Evolutionary conservation across 2,329 filamentous ascomycete species (phyloP).

Genomic region (Mariannaea sp.): DNA sequence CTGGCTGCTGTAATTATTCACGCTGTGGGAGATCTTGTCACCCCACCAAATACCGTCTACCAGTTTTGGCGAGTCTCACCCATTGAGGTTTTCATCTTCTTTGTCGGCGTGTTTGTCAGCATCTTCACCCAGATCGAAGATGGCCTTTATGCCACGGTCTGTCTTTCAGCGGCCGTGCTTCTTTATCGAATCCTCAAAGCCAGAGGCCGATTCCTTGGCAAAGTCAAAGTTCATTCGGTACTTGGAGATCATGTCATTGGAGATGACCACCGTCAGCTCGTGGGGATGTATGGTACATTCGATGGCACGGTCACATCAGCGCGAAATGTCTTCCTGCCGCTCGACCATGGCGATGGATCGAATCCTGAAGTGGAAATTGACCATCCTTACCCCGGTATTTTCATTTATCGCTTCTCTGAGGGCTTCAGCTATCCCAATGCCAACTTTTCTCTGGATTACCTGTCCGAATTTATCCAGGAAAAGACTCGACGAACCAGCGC

Average conservation of each 20-base stretch:
- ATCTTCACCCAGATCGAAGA: conserved; percentile 88
- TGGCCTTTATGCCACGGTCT: conserved; percentile 88
- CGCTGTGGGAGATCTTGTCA: conserved; percentile 90
- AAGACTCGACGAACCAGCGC: conserved; percentile 78
- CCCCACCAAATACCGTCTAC: conserved; percentile 87
- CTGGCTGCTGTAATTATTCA: conserved; percentile 93
- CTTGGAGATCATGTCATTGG: conserved; percentile 75
- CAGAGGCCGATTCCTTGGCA: conserved; percentile 80
- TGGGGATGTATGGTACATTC: conserved; percentile 63
- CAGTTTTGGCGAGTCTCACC: conserved; percentile 96
- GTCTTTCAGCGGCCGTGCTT: conserved; percentile 75
- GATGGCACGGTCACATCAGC: conserved; percentile 53
- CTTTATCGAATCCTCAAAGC: conserved; percentile 85
- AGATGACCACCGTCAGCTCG: conserved; percentile 54
- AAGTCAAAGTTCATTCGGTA: conserved; percentile 72
- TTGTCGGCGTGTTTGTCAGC: conserved; percentile 87
- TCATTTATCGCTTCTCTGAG: conserved; percentile 94
- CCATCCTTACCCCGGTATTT: conserved; percentile 85
- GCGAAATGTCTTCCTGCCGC: conserved; percentile 84
- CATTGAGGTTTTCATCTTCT: conserved; percentile 89
- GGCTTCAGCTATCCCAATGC: conserved; percentile 97
- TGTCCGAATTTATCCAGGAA: conserved; percentile 69
- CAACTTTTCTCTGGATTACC: conserved; percentile 82
- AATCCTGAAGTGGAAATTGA: conserved; percentile 83
- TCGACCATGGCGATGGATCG: conserved; percentile 86